Evolutionary conservation across 139 green algal genomes (phyloP).

Genomic region (Chlamydomonas schloesseri): DNA sequence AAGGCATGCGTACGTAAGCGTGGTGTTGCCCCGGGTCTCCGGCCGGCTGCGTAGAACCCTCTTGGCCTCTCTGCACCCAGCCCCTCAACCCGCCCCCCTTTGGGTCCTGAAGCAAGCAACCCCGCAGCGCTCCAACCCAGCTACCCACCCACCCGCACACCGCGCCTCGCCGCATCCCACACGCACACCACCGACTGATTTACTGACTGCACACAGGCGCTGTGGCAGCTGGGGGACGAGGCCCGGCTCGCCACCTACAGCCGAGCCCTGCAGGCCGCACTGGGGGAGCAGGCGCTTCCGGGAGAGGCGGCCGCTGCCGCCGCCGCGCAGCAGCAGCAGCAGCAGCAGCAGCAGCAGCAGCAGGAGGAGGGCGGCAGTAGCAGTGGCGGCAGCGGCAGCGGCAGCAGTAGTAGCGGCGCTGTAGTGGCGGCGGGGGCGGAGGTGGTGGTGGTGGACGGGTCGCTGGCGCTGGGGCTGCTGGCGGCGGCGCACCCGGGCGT

Average conservation of each 20-base stretch:
- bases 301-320: no score
- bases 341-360: not conserved
- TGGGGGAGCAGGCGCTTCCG: no score
- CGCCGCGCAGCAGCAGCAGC: not conserved
- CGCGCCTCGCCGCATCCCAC: no score
- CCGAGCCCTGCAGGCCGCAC: not conserved
- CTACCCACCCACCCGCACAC: no score
- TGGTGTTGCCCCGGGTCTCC: no score
- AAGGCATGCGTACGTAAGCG: no score
- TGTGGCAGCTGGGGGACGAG: slow-evolving; percentile 27
- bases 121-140: no score
- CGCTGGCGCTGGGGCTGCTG: slow-evolving; percentile 27
- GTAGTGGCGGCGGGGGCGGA: not conserved
- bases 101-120: no score
- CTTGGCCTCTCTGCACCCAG: no score
- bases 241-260: slow-evolving; percentile 6
- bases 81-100: no score
- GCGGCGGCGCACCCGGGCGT: not conserved
- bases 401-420: not conserved
- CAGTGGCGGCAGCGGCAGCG: not conserved
- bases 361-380: not conserved
- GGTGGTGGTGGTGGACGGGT: slow-evolving; percentile 35
- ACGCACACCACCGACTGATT: no score
- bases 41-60: no score
- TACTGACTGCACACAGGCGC: not conserved